Base-by-base conservation (phyloP, 768 basidiomycete species). In the Pholiota molesta region DNA sequence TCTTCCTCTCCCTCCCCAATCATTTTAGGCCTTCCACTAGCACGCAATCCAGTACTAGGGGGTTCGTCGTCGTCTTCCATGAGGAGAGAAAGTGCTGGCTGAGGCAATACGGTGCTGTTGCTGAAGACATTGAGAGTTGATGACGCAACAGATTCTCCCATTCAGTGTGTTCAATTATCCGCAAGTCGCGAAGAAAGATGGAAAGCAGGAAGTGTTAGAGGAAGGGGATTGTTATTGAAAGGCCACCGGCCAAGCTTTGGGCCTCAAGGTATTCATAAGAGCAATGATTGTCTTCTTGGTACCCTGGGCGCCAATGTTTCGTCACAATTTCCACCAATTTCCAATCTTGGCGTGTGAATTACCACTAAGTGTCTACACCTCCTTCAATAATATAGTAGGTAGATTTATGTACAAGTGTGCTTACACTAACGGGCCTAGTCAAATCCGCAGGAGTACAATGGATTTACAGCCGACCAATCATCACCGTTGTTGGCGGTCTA, bases 41-140 rank as follows among this genome's bases (percentile, higher is more conserved):
- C 64, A 68, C 51, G 62, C 57, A 68, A 67, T 66, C 75, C 72
- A 75, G 74, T 77, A 78, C 76, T 77, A 77, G 78, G 77, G 66
- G 77, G 78, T 72, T 78, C 77, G 42, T 79, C 77, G 62, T 78
- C 77, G 62, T 79, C 78, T 75, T 79, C 78, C 62, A 70, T 65
- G 70, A 74, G 65, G 62, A 74, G 66, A 51, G 74, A 61, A 58
- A 71, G 64, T 56, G 74, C 65, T 71, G 75, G 72, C 68, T 74
- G 75, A 45, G 73, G 71, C 68, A 75, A 68, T 62, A 65, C 68
- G 61, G 64, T 69, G 62, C 65, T 74, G 56, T 64, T 68, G 61
- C 64, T 73, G 57, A 71, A 61, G 62, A 57, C 73, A 74, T 75
- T 71, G 40, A 69, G 62, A 65, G 70, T 55, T 45, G 72, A 49